These are phyloP conservation scores for Solanum pimpinellifolium DNA, from an alignment of 257 asterid species.

Conservation along the genomic window DNA sequence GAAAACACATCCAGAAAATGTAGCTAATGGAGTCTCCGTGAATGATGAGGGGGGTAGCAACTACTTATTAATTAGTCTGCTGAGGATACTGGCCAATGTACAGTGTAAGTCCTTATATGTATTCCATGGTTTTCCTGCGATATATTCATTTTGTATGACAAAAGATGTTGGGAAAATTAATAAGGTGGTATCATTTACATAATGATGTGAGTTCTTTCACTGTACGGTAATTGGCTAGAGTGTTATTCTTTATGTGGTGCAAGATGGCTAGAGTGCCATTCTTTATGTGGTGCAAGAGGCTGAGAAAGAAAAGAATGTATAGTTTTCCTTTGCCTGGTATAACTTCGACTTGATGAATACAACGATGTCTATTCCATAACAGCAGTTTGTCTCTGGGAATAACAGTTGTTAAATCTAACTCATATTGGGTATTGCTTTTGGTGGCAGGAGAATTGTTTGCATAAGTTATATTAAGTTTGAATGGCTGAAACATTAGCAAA, in stretches of 20 bases:
- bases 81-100: constrained; percentile 76
- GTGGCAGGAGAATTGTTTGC: neutral
- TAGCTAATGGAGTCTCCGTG: constrained; percentile 22
- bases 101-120: constrained; percentile 41
- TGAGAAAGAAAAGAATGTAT: neutral
- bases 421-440: neutral
- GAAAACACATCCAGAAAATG: constrained; percentile 77
- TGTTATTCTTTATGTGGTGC: neutral
- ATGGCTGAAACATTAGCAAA: neutral
- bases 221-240: neutral
- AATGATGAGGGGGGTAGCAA: constrained; percentile 58
- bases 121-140: neutral
- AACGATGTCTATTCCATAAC: neutral
- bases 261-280: neutral
- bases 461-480: neutral
- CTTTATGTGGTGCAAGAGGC: neutral
- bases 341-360: neutral
- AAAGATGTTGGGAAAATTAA: neutral
- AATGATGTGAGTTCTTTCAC: neutral
- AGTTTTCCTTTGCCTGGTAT: neutral
- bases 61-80: constrained; percentile 63
- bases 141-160: neutral
- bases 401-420: neutral
- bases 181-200: neutral
- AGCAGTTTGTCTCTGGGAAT: neutral